A percentile compares a stretch with the other conserved stretches of the same genome.
Evolutionary conservation across 495 filamentous ascomycete species (phyloP).

Genomic region (Podospora comata): DNA sequence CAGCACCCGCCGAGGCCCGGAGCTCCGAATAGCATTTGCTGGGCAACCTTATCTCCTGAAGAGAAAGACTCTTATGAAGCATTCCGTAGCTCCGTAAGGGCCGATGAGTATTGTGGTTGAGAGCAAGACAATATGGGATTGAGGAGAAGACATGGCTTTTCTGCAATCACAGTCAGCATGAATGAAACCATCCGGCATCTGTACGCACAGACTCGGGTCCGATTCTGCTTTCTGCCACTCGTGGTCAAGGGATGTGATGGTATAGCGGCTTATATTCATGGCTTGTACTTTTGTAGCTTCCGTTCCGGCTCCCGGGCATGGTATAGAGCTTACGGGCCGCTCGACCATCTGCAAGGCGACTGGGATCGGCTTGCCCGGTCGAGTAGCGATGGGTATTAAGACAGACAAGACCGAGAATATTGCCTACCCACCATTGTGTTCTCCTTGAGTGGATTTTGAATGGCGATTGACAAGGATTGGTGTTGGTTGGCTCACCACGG

Average conservation of each 20-base stretch:
- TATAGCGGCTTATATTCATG: neutral
- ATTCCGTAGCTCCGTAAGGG: neutral
- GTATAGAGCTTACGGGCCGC: conserved; percentile 6
- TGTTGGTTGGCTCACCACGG: conserved; percentile 4
- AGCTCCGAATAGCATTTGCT: conserved; percentile 1
- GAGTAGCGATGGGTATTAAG: neutral
- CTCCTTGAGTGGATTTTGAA: neutral
- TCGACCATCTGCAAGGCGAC: neutral
- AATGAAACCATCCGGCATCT: neutral
- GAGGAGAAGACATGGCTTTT: neutral
- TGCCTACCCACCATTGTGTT: neutral
- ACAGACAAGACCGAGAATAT: neutral
- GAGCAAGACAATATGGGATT: neutral
- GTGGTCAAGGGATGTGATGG: neutral
- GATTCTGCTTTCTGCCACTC: neutral
- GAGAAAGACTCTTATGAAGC: neutral
- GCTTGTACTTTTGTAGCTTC: conserved; percentile 4
- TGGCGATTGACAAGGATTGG: neutral
- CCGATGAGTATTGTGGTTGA: neutral
- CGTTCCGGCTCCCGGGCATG: conserved; percentile 10
- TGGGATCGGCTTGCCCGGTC: neutral
- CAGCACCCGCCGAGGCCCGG: conserved; percentile 4
- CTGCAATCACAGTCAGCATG: neutral
- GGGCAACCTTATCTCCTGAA: neutral
- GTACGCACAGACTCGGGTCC: neutral